Percentiles rank a stretch among this genome's conserved stretches.
These are phyloP conservation scores for Pseudocercospora macadamiae DNA, from an alignment of 2,329 filamentous ascomycete species.

Conservation along the genomic window DNA sequence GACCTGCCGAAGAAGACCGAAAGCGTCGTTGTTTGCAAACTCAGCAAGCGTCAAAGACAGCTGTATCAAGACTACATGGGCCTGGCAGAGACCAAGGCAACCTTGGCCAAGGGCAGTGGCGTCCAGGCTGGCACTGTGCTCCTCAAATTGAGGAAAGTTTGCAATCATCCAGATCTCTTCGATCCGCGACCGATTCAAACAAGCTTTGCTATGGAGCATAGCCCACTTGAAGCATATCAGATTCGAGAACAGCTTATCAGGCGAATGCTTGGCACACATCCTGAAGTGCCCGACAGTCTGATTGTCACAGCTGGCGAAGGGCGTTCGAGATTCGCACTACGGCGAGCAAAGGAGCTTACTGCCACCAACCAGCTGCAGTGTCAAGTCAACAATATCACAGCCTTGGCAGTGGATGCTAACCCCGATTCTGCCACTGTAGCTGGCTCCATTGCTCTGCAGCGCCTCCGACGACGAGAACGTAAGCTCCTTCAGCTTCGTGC, in stretches of 20 bases:
- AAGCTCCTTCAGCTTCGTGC: slow-evolving; percentile 34
- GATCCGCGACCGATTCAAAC: slow-evolving; percentile 96
- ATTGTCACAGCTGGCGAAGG: slow-evolving; percentile 27
- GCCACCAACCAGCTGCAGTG: slow-evolving; percentile 27
- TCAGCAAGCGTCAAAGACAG: slow-evolving; percentile 93
- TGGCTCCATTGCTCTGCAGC: slow-evolving; percentile 32
- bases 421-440: slow-evolving; percentile 32
- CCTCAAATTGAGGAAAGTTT: slow-evolving; percentile 96
- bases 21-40: slow-evolving; percentile 90
- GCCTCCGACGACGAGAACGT: slow-evolving; percentile 28
- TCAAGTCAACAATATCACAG: slow-evolving; percentile 28
- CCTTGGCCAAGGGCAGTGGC: slow-evolving; percentile 89
- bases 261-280: slow-evolving; percentile 44
- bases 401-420: slow-evolving; percentile 14
- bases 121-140: slow-evolving; percentile 97
- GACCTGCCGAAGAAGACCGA: slow-evolving; percentile 99
- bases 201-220: slow-evolving; percentile 81
- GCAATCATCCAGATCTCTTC: slow-evolving; percentile 97
- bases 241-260: slow-evolving; percentile 72
- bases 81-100: slow-evolving; percentile 84
- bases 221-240: slow-evolving; percentile 74
- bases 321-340: slow-evolving; percentile 21
- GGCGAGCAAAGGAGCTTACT: slow-evolving; percentile 28
- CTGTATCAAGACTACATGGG: slow-evolving; percentile 96
- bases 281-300: slow-evolving; percentile 20